These are phyloP conservation scores for Diaporthe aspalathi DNA, from an alignment of 2,329 filamentous ascomycete genomes.

Conservation along the genomic window DNA sequence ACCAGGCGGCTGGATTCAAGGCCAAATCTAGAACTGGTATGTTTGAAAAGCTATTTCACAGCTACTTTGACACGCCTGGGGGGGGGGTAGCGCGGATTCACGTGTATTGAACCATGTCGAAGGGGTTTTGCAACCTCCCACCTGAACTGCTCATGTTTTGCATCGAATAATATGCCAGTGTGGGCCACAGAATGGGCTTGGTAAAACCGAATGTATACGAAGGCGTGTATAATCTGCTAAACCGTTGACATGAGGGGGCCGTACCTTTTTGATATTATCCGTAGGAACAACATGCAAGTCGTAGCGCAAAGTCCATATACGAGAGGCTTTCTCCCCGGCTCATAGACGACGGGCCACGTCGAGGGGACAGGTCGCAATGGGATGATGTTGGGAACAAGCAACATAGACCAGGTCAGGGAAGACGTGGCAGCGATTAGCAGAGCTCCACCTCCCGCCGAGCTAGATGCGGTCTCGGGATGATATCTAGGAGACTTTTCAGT, in stretches of 20 bases:
- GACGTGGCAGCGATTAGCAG: background rate
- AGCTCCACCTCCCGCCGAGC: background rate
- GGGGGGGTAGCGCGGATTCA: too few relatives aligned
- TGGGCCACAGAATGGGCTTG: background rate
- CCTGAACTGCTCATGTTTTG: background rate
- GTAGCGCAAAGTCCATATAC: background rate
- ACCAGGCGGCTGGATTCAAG: too few relatives aligned
- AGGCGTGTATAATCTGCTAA: background rate
- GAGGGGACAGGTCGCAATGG: background rate
- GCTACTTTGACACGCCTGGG: too few relatives aligned
- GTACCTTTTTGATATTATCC: background rate
- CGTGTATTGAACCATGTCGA: background rate
- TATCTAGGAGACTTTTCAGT: background rate
- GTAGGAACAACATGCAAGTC: conserved; percentile 1
- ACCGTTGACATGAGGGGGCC: background rate
- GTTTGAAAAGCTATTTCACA: too few relatives aligned
- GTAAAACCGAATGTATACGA: background rate
- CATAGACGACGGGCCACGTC: background rate
- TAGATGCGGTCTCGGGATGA: background rate
- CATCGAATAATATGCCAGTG: too few relatives aligned
- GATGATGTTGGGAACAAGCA: background rate
- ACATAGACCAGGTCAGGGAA: background rate
- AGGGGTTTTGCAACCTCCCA: background rate
- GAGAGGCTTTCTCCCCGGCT: conserved; percentile 6
- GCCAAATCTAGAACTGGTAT: too few relatives aligned